Percentiles rank a stretch among this genome's conserved stretches.
Evolutionary conservation across 768 basidiomycete genomes (phyloP).

Genomic region (Agrocybe pediades): DNA sequence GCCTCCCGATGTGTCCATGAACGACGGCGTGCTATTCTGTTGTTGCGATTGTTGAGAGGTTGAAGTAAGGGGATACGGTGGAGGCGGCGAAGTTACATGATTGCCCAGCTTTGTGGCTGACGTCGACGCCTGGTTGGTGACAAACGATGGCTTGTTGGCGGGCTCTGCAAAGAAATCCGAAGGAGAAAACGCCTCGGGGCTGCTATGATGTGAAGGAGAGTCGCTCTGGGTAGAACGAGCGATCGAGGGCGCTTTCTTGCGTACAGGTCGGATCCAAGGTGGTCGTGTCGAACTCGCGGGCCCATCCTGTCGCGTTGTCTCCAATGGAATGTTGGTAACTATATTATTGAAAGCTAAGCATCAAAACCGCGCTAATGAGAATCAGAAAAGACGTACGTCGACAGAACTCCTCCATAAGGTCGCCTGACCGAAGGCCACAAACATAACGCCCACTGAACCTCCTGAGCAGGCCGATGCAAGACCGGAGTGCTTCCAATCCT

Average conservation of each 20-base stretch:
- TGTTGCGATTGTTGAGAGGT: constrained; percentile 15
- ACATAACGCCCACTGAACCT: constrained; percentile 92
- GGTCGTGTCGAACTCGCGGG: constrained; percentile 54
- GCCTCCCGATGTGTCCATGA: constrained; percentile 36
- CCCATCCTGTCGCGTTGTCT: constrained; percentile 59
- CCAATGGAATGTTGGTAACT: constrained; percentile 89
- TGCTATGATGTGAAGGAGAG: constrained; percentile 52
- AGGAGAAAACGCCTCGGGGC: constrained; percentile 67
- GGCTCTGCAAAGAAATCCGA: constrained; percentile 65
- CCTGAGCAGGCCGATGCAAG: constrained; percentile 84
- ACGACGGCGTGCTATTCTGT: constrained; percentile 21
- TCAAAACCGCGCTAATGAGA: neutral
- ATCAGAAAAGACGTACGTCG: constrained; percentile 51
- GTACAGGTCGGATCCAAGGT: constrained; percentile 89
- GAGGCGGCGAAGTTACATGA: constrained; percentile 13
- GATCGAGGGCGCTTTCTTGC: constrained; percentile 65
- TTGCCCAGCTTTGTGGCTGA: constrained; percentile 17
- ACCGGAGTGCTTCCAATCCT: constrained; percentile 82
- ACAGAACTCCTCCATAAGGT: constrained; percentile 95
- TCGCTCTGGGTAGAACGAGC: constrained; percentile 46
- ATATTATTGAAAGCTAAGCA: constrained; percentile 10
- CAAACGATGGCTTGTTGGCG: constrained; percentile 28
- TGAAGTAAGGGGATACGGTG: constrained; percentile 13
- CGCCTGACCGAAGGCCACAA: constrained; percentile 87
- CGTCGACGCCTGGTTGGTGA: constrained; percentile 21